Evolutionary conservation across 2,329 filamentous ascomycete species (phyloP).

Genomic region (Immersiporthe knoxdaviesiana): DNA sequence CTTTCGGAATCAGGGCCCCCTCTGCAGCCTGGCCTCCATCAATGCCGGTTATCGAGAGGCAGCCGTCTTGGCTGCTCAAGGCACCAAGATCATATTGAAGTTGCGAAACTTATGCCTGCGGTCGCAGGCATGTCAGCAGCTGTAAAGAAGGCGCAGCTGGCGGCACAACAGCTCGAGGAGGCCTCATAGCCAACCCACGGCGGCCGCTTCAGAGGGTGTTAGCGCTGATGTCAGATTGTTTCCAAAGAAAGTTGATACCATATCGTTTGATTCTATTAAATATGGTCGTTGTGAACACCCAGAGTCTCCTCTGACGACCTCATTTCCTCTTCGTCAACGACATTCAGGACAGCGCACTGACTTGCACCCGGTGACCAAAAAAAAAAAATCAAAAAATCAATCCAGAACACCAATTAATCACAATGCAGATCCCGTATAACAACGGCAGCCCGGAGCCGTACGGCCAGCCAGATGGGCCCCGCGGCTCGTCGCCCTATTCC

Average conservation of each 20-base stretch:
- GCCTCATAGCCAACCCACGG: neutral
- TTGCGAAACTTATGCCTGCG: neutral
- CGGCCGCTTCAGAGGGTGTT: neutral
- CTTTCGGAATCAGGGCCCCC: neutral
- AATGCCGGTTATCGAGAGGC: neutral
- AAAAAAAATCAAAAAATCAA: no score
- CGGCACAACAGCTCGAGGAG: neutral
- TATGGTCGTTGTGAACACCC: neutral
- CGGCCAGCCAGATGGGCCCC: slow-evolving; percentile 4
- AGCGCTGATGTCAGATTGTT: neutral
- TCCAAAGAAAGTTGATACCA: neutral
- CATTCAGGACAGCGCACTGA: neutral
- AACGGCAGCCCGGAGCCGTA: slow-evolving; percentile 11
- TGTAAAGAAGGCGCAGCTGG: neutral
- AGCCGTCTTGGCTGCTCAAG: neutral
- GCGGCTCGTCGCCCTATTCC: slow-evolving; percentile 17
- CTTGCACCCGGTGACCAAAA: neutral
- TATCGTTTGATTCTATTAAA: neutral
- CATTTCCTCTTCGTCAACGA: neutral
- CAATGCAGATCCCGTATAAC: slow-evolving; percentile 20
- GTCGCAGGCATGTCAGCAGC: neutral
- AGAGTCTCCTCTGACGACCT: neutral
- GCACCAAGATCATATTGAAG: neutral
- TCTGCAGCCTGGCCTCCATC: neutral
- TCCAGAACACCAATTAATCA: neutral